Evolutionary conservation across 176 grass and related monocot genomes (phyloP), one percentile per base, ranked within the genome.

Genomic region (Zea luxurians): DNA sequence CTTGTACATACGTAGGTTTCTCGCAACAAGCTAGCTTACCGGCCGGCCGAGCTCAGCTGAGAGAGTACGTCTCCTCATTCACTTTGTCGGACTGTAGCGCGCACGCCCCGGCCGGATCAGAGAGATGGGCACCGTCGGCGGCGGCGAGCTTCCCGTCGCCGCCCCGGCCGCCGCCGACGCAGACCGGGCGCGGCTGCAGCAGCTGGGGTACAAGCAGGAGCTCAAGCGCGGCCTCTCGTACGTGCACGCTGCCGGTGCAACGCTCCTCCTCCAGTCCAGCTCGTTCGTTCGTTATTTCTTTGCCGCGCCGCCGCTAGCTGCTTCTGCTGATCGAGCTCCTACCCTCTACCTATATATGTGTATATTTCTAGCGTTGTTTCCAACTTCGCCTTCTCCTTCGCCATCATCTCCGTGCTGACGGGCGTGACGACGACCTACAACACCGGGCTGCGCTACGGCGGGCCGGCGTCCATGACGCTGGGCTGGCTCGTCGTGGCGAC

Each of bases 351-450:
- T 27, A 27, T 27, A 27, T 27, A 27, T 27, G 27, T 27, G 27
- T 27, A 27, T 27, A 27, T 27, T 75, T 15, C 8, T 68, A 90
- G 88, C 21, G 80, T 80, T 3, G 44, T 87, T 0, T 91, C 89
- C 7, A 91, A 91, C 79, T 88, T 84, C 42, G 89, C 89, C 45
- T 84, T 91, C 71, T 88, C 89, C 41, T 91, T 91, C 45, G 58
- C 89, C 16, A 81, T 84, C 66, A 88, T 91, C 82, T 88, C 89
- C 2, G 82, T 91, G 50, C 59, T 91, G 37, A 77, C 81, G 36
- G 89, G 89, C 16, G 85, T 91, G 21, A 91, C 89, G 3, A 78
- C 81, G 8, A 85, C 82, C 4, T 91, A 91, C 70, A 91, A 91
- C 80, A 91, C 89, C 1, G 89, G 89, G 0, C 89, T 91, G 1